phyloP scores from a whole-genome alignment of 2,329 filamentous ascomycete genomes.

The Colletotrichum siamense region DNA sequence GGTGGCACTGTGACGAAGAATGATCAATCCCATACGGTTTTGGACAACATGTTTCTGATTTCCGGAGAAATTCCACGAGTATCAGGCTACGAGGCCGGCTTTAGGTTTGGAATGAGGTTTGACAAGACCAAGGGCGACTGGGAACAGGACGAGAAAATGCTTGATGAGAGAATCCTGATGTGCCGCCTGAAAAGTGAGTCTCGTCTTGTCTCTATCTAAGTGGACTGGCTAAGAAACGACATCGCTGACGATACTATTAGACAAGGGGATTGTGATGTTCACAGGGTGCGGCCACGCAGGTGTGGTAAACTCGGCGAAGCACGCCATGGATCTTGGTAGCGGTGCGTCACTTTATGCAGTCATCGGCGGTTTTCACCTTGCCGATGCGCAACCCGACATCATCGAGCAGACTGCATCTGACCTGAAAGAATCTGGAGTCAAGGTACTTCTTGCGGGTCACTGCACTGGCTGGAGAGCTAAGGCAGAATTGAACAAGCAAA shows the following conservation, averaged over 20 bases:
- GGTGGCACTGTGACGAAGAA: constrained; percentile 36
- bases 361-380: constrained; percentile 60
- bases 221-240: not conserved
- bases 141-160: constrained; percentile 53
- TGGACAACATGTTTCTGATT: constrained; percentile 57
- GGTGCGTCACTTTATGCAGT: constrained; percentile 51
- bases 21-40: constrained; percentile 45
- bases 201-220: not conserved
- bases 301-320: constrained; percentile 54
- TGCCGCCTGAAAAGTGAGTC: constrained; percentile 54
- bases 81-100: constrained; percentile 53
- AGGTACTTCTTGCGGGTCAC: constrained; percentile 58
- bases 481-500: constrained; percentile 54
- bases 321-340: constrained; percentile 45
- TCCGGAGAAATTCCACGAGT: constrained; percentile 57
- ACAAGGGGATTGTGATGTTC: constrained; percentile 54
- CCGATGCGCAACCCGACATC: constrained; percentile 47
- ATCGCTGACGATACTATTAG: not conserved
- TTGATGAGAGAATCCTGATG: constrained; percentile 58
- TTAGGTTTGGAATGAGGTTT: constrained; percentile 50
- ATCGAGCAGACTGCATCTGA: constrained; percentile 52
- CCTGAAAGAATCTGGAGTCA: constrained; percentile 49
- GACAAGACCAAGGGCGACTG: constrained; percentile 42
- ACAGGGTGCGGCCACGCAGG: constrained; percentile 63
- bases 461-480: constrained; percentile 63